A percentile compares a stretch with the other conserved stretches of the same genome.
Evolutionary conservation across 306 rosid species (phyloP).

Genomic region (Parietaria judaica): DNA sequence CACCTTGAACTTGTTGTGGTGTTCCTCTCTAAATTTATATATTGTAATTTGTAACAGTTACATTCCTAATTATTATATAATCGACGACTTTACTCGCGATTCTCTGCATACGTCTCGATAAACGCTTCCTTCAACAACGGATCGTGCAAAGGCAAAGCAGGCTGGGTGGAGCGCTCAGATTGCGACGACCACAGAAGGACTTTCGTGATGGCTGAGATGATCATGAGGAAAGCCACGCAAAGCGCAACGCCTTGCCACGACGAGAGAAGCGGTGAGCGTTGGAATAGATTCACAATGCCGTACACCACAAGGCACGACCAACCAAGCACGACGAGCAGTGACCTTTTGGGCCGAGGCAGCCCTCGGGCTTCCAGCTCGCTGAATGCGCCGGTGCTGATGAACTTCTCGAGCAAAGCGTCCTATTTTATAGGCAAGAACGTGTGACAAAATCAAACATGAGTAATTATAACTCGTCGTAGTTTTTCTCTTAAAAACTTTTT

Average conservation of each 20-base stretch:
- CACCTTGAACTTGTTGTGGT: no score
- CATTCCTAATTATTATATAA: no score
- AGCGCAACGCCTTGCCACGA: constrained; percentile 63
- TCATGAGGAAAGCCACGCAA: constrained; percentile 32
- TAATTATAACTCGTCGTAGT: no score
- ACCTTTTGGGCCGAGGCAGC: constrained; percentile 46
- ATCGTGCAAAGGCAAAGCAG: constrained; percentile 31
- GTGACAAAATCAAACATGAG: no score
- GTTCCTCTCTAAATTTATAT: no score
- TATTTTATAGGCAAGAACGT: constrained; percentile 3
- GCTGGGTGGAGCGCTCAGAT: constrained; percentile 39
- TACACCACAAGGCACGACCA: constrained; percentile 48
- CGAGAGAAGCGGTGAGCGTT: constrained; percentile 45
- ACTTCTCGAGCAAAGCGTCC: constrained; percentile 78
- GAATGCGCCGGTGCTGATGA: constrained; percentile 37
- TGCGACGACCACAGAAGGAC: constrained; percentile 55
- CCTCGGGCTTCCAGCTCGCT: constrained; percentile 44
- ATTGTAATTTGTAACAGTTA: no score
- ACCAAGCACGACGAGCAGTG: constrained; percentile 41
- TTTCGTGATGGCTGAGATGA: constrained; percentile 51
- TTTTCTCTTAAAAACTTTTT: no score
- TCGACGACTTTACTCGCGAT: neutral
- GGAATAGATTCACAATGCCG: constrained; percentile 26
- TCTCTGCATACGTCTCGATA: constrained; percentile 31
- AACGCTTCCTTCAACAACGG: constrained; percentile 31